Conservation (phyloP, 2,329 filamentous ascomycete genomes). For the Phoma sp. region DNA sequence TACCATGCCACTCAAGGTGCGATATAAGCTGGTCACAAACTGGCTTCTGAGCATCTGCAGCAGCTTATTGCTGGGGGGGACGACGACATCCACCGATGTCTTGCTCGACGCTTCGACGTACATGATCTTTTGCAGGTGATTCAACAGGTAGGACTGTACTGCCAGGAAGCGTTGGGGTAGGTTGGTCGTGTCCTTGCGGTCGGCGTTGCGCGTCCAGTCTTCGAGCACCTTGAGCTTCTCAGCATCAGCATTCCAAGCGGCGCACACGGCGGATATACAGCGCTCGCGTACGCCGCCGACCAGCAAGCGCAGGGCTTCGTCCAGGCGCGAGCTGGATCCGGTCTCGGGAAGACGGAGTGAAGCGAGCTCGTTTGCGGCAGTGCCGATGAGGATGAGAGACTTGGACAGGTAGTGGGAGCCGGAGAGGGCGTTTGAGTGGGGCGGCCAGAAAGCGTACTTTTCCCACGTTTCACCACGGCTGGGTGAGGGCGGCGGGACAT, state of each 20-base stretch:
- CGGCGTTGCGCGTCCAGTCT: constrained; percentile 86
- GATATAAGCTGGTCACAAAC: constrained; percentile 93
- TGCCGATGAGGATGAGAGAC: constrained; percentile 82
- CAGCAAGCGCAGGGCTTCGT: constrained; percentile 77
- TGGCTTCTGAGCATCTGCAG: constrained; percentile 89
- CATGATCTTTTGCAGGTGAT: constrained; percentile 91
- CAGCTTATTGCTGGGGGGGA: constrained; percentile 84
- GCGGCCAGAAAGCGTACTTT: constrained; percentile 95
- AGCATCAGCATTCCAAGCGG: constrained; percentile 91
- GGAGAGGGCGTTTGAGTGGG: constrained; percentile 87
- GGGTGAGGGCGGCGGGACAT: constrained; percentile 77
- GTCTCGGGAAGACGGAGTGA: constrained; percentile 72
- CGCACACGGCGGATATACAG: constrained; percentile 83
- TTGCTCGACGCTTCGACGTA: constrained; percentile 88
- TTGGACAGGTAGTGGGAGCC: constrained; percentile 90
- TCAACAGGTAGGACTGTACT: constrained; percentile 82
- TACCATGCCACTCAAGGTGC: constrained; percentile 92
- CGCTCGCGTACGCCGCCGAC: constrained; percentile 83
- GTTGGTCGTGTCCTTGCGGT: constrained; percentile 84
- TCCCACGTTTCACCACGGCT: constrained; percentile 85
- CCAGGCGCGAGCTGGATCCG: constrained; percentile 55
- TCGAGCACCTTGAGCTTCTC: constrained; percentile 92
- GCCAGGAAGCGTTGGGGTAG: constrained; percentile 87
- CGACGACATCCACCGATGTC: constrained; percentile 79
- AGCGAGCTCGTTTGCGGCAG: constrained; percentile 85